Percentiles rank a stretch among this genome's conserved stretches.
phyloP scores from a whole-genome alignment of 495 filamentous ascomycete species.

The Aspergillus mulundensis region DNA sequence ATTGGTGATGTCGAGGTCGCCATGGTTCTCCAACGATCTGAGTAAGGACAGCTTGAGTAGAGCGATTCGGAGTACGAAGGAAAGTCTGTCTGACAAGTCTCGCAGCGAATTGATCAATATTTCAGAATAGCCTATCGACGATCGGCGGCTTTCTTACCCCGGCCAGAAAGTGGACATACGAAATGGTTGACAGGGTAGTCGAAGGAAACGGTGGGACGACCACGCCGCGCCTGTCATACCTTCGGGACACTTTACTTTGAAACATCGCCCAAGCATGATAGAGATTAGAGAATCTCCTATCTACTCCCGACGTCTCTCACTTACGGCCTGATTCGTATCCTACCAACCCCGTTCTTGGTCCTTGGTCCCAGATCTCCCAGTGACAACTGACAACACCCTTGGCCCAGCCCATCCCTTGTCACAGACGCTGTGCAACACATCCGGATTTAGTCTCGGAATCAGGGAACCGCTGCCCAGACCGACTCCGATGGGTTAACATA shows the following conservation, averaged over 20 bases:
- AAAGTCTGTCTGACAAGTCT: not conserved
- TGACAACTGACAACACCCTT: too few relatives aligned
- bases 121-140: not conserved
- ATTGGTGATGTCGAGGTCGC: not conserved
- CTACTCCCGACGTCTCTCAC: not conserved
- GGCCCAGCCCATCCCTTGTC: too few relatives aligned
- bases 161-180: not conserved
- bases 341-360: too few relatives aligned
- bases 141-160: not conserved
- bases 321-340: too few relatives aligned
- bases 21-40: not conserved
- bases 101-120: not conserved
- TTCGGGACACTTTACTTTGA: not conserved
- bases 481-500: too few relatives aligned
- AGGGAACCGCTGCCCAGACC: too few relatives aligned
- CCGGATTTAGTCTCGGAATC: too few relatives aligned
- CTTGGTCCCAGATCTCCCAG: too few relatives aligned
- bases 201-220: not conserved
- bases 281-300: not conserved
- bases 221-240: not conserved
- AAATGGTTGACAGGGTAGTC: too few relatives aligned
- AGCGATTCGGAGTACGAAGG: too few relatives aligned
- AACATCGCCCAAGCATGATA: not conserved
- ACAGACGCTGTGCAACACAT: too few relatives aligned
- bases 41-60: too few relatives aligned